Conservation (phyloP, 495 filamentous ascomycete species). For the Opeltia flavorubescens region DNA sequence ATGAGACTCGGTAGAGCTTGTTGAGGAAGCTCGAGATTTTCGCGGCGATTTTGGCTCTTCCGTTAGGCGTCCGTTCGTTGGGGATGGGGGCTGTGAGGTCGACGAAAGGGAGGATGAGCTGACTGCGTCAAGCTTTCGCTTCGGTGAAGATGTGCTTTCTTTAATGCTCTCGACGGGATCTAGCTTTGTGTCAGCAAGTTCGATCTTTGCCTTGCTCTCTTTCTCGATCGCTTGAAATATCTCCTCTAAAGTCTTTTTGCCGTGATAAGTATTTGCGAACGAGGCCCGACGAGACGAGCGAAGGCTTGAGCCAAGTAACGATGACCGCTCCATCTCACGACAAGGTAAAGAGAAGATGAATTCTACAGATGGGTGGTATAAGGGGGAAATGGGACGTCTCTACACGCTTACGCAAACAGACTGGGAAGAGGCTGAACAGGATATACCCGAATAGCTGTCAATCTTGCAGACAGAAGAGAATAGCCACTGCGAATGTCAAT, state of each 20-base stretch:
- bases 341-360: too few species aligned
- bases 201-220: not conserved
- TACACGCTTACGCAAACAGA: too few species aligned
- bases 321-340: too few species aligned
- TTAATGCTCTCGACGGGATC: not conserved
- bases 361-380: too few species aligned
- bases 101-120: constrained; percentile 50
- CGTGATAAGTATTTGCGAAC: too few species aligned
- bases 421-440: too few species aligned
- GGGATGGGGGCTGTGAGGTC: constrained; percentile 38
- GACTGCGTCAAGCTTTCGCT: constrained; percentile 38
- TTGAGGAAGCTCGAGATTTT: constrained; percentile 40
- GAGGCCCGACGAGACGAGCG: too few species aligned
- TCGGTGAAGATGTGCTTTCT: constrained; percentile 7
- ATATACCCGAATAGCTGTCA: too few species aligned
- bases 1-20: constrained; percentile 47
- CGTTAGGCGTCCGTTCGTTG: constrained; percentile 24
- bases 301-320: too few species aligned
- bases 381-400: too few species aligned
- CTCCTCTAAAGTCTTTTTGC: not conserved
- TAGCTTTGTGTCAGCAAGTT: not conserved
- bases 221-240: not conserved
- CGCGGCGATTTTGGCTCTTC: constrained; percentile 35
- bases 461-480: too few species aligned
- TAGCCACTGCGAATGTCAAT: too few species aligned